These are phyloP conservation scores for Rhodosporidiobolus sp. DNA, from an alignment of 768 basidiomycete genomes.

Conservation along the genomic window DNA sequence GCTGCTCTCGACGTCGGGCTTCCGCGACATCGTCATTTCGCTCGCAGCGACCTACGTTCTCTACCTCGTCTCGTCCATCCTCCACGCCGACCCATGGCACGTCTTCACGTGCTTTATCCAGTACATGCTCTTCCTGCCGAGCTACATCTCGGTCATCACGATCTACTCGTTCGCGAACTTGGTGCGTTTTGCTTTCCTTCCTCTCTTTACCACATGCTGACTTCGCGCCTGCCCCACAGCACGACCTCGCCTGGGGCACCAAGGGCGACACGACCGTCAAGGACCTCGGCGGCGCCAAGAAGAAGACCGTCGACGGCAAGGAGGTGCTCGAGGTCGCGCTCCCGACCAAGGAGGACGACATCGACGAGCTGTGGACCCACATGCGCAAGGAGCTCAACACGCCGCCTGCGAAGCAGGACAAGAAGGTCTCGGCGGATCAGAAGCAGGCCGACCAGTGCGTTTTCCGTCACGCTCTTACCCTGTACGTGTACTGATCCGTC, in stretches of 20 bases:
- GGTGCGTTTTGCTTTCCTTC: slow-evolving; percentile 61
- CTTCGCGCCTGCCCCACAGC: not conserved
- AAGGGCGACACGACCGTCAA: slow-evolving; percentile 89
- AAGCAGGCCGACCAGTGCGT: slow-evolving; percentile 83
- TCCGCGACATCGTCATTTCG: slow-evolving; percentile 24
- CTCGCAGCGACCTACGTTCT: slow-evolving; percentile 81
- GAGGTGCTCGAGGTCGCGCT: slow-evolving; percentile 82
- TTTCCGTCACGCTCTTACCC: not conserved
- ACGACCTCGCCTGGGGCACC: slow-evolving; percentile 61
- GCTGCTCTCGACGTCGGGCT: slow-evolving; percentile 20
- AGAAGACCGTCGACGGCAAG: slow-evolving; percentile 78
- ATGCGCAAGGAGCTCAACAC: slow-evolving; percentile 66
- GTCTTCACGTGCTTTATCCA: slow-evolving; percentile 49
- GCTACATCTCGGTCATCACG: slow-evolving; percentile 48
- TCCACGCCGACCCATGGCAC: slow-evolving; percentile 50
- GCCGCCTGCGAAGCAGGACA: slow-evolving; percentile 68
- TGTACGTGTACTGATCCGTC: not conserved
- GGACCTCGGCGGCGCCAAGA: slow-evolving; percentile 86
- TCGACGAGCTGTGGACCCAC: slow-evolving; percentile 80
- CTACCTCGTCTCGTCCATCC: slow-evolving; percentile 55
- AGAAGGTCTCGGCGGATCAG: slow-evolving; percentile 79
- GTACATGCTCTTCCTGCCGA: slow-evolving; percentile 57
- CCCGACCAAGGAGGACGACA: slow-evolving; percentile 76
- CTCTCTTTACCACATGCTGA: not conserved
- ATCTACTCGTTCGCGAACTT: slow-evolving; percentile 49